Evolutionary conservation across 225 moss, liverwort and hornwort genomes (phyloP), one percentile per base, ranked within the genome.

Genomic region (Sphagnum contortum): DNA sequence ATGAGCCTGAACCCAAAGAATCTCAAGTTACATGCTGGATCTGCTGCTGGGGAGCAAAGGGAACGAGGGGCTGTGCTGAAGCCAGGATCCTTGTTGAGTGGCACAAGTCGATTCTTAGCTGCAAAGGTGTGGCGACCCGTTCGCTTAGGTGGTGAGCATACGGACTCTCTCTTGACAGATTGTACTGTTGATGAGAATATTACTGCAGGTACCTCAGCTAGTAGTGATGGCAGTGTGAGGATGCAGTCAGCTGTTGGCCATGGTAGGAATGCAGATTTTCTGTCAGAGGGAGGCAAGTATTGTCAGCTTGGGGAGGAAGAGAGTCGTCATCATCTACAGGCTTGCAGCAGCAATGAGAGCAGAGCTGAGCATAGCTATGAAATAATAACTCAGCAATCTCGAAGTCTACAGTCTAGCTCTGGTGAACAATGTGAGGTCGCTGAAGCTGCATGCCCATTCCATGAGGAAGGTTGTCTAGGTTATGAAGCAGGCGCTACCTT

Each of bases 41-140:
- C 29, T 29, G 29, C 29, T 29, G 29, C 29, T 60, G 73, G 75
- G 62, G 8, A 59, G 4, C 13, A 75, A 65, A 52, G 60, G 1
- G 79, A 91, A 4, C 66, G 63, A 2, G 62, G 70, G 57, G 1
- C 29, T 29, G 10, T 72, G 1, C 4, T 63, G 0, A 96, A 84
- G 57, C 83, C 81, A 48, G 54, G 70, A 54, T 70, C 58, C 9
- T 90, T 80, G 85, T 80, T 69, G 50, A 14, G 64, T 57, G 60
- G 76, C 72, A 55, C 71, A 4, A 55, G 29, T 29, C 29, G 79
- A 59, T 79, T 73, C 58, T 77, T 70, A 5, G 64, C 81, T 65
- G 80, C 84, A 64, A 92, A 92, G 70, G 87, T 96, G 45, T 96
- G 92, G 92, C 85, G 92, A 12, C 77, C 71, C 51, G 0, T 84